phyloP scores from a whole-genome alignment of 2,329 filamentous ascomycete species.

The Paecilomyces niveus region DNA sequence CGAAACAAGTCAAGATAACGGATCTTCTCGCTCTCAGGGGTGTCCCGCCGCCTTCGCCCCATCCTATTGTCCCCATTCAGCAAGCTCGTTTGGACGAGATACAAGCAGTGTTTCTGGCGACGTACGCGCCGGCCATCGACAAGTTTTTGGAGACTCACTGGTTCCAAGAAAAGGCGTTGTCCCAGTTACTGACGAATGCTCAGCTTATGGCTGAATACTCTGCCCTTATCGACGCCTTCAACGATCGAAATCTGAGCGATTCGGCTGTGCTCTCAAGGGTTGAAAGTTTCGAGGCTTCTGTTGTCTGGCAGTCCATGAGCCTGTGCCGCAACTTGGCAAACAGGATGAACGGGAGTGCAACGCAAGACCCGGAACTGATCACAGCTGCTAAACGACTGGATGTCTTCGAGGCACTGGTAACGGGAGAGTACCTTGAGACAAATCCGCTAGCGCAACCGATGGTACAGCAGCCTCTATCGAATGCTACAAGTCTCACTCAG shows the following conservation, averaged over 20 bases:
- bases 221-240: conserved; percentile 51
- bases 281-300: conserved; percentile 51
- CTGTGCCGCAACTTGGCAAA: conserved; percentile 42
- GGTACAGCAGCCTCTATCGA: conserved; percentile 33
- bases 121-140: conserved; percentile 69
- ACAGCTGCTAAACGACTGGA: conserved; percentile 64
- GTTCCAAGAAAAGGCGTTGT: conserved; percentile 57
- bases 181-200: conserved; percentile 48
- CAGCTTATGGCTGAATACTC: conserved; percentile 60
- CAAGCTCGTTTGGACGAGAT: conserved; percentile 56
- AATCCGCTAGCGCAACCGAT: conserved; percentile 39
- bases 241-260: conserved; percentile 31
- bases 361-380: conserved; percentile 50
- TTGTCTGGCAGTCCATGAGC: conserved; percentile 54
- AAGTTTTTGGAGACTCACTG: conserved; percentile 75
- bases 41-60: conserved; percentile 50
- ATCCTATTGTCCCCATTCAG: conserved; percentile 41
- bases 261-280: conserved; percentile 29
- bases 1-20: conserved; percentile 63
- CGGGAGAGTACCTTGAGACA: conserved; percentile 58
- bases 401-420: conserved; percentile 69
- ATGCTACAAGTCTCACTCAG: conserved; percentile 35
- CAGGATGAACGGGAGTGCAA: conserved; percentile 25
- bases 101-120: conserved; percentile 63
- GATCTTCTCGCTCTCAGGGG: conserved; percentile 63